Evolutionary conservation across 257 asterid genomes (phyloP), one percentile per base, ranked within the genome.

Genomic region (Cinchona pubescens): DNA sequence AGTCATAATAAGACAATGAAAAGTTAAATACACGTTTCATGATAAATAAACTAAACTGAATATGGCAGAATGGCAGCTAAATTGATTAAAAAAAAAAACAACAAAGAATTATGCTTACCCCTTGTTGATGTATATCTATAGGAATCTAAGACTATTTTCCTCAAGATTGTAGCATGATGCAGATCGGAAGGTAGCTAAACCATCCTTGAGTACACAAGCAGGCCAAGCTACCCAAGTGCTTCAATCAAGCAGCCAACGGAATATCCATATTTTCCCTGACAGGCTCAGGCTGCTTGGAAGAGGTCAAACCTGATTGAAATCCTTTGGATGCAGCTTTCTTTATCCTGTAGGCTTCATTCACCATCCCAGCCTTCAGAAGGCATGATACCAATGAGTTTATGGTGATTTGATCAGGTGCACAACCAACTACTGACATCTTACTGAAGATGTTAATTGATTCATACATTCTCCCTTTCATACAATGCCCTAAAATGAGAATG

Each of bases 401-500:
- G 11, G 97, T 86, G 46, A 92, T 81, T 61, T 74, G 72, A 80
- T 94, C 98, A 0, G 97, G 97, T 48, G 73, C 83, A 82, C 97
- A 90, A 42, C 92, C 95, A 58, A 88, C 83, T 42, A 81, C 78
- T 75, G 88, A 67, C 98, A 92, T 94, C 86, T 88, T 90, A 75
- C 83, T 75, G 73, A 86, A 94, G 73, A 94, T 71, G 56, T 77
- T 79, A 75, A 90, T 81, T 43, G 96, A 97, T 76, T 92, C 97
- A 76, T 64, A 60, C 91, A 89, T 86, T 86, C 95, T 90, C 76
- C 98, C 98, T 86, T 92, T 94, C 98, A 92, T 90, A 86, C 99
- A 92, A 72, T 92, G 97, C 79, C 99, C 99, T 48, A 92, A 49
- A 81, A 92, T 92, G 79, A 95, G 89, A 81, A 91, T 95, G 53